phyloP scores from a whole-genome alignment of 2,329 filamentous ascomycete genomes.

The Dactylellina cionopaga region DNA sequence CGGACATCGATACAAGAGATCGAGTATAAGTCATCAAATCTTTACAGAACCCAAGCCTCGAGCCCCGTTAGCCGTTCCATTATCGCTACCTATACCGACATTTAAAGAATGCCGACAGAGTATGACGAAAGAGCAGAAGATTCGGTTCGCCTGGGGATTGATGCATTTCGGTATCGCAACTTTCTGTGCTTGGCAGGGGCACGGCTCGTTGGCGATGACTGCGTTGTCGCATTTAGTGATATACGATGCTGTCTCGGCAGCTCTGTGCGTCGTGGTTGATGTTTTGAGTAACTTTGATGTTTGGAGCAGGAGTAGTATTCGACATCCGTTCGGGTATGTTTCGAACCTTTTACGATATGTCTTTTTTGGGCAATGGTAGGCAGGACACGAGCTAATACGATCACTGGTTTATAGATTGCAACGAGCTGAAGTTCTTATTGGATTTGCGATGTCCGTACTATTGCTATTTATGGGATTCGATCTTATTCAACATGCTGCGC shows the following conservation, averaged over 20 bases:
- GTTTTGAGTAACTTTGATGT: conserved; percentile 97
- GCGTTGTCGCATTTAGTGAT: conserved; percentile 92
- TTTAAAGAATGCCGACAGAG: conserved; percentile 85
- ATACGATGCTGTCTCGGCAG: conserved; percentile 92
- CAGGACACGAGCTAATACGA: conserved; percentile 3
- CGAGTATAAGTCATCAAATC: conserved; percentile 94
- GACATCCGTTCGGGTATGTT: conserved; percentile 80
- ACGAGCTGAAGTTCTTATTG: conserved; percentile 89
- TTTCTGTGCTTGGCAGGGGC: conserved; percentile 84
- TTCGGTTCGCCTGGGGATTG: conserved; percentile 85
- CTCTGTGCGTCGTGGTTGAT: conserved; percentile 90
- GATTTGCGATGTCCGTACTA: conserved; percentile 94
- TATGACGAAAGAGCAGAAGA: conserved; percentile 87
- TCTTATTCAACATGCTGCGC: conserved; percentile 89
- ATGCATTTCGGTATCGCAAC: conserved; percentile 85
- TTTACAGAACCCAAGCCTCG: conserved; percentile 90
- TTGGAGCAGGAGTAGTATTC: conserved; percentile 90
- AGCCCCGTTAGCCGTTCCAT: conserved; percentile 86
- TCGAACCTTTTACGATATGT: neutral
- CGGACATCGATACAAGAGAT: conserved; percentile 98
- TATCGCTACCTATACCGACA: conserved; percentile 90
- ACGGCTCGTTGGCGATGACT: conserved; percentile 88
- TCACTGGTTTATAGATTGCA: conserved; percentile 69
- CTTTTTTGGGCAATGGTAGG: conserved; percentile 1
- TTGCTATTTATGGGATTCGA: conserved; percentile 98